phyloP scores from a whole-genome alignment of 2,329 filamentous ascomycete species.

The Pseudonectria foliicola region DNA sequence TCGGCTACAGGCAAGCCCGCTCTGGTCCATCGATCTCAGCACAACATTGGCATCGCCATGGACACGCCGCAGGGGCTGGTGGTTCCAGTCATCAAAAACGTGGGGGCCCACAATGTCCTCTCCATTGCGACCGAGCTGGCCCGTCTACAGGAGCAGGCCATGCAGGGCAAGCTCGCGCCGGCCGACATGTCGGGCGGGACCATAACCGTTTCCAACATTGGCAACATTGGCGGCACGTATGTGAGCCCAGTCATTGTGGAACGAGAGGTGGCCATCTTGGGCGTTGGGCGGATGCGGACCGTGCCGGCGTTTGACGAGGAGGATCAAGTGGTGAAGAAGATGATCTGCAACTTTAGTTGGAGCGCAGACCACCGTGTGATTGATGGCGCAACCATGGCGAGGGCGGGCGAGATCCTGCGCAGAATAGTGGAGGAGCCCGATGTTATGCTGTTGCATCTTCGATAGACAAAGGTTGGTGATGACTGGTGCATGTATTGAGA shows the following conservation, averaged over 20 bases:
- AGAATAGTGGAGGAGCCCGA: conserved; percentile 77
- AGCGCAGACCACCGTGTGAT: conserved; percentile 91
- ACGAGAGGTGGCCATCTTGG: conserved; percentile 85
- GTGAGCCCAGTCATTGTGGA: conserved; percentile 87
- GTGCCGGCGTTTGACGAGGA: conserved; percentile 69
- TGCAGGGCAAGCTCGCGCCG: conserved; percentile 65
- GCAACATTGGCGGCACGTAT: conserved; percentile 88
- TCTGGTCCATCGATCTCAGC: conserved; percentile 70
- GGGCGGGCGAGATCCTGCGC: conserved; percentile 77
- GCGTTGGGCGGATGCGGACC: conserved; percentile 71
- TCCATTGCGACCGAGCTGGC: conserved; percentile 70
- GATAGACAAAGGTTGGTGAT: conserved; percentile 42
- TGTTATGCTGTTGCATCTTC: conserved; percentile 75
- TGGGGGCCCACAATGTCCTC: conserved; percentile 67
- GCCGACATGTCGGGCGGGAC: conserved; percentile 79
- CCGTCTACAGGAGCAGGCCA: conserved; percentile 66
- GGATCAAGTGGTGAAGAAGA: conserved; percentile 60
- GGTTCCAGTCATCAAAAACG: conserved; percentile 85
- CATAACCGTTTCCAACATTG: conserved; percentile 95
- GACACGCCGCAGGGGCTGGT: conserved; percentile 84
- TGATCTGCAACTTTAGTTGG: conserved; percentile 91
- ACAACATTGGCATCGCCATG: conserved; percentile 95
- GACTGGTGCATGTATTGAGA: too few species aligned
- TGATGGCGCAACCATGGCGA: conserved; percentile 89
- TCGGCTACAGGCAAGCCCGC: conserved; percentile 56